These are phyloP conservation scores for Coemansia sp. DNA, from an alignment of 192 early-diverging fungal species.

Conservation along the genomic window DNA sequence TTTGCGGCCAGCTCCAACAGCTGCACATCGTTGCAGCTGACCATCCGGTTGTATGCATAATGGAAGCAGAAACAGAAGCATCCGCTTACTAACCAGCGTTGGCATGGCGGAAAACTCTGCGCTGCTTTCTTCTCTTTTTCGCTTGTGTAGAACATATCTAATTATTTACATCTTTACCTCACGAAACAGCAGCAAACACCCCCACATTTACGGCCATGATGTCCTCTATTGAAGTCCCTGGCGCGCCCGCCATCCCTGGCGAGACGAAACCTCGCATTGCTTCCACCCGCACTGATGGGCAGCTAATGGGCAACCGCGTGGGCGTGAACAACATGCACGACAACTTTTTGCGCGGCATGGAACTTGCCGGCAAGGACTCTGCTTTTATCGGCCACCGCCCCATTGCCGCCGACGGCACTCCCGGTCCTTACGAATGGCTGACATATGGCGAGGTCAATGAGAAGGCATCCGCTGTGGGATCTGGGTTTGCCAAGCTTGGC, in stretches of 20 bases:
- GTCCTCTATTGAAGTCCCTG: slow-evolving; percentile 36
- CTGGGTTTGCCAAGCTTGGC: slow-evolving; percentile 78
- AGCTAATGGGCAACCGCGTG: slow-evolving; percentile 21
- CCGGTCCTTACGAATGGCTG: slow-evolving; percentile 73
- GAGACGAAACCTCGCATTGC: slow-evolving; percentile 49
- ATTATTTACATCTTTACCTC: too few species aligned
- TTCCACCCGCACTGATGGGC: slow-evolving; percentile 18
- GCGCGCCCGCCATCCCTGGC: slow-evolving; percentile 19
- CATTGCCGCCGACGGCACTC: slow-evolving; percentile 41
- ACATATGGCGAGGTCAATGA: slow-evolving; percentile 68
- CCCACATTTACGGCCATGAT: not conserved
- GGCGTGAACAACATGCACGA: slow-evolving; percentile 48
- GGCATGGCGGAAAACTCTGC: too few species aligned
- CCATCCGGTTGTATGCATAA: too few species aligned
- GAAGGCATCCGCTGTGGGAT: slow-evolving; percentile 59
- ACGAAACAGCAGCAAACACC: too few species aligned
- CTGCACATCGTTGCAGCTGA: too few species aligned
- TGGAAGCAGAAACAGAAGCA: too few species aligned
- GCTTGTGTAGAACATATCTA: too few species aligned
- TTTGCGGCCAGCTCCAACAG: too few species aligned
- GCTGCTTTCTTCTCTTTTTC: too few species aligned
- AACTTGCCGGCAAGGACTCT: slow-evolving; percentile 23
- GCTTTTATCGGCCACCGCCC: slow-evolving; percentile 40
- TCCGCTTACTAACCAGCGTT: too few species aligned
- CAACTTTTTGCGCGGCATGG: slow-evolving; percentile 44